Evolutionary conservation across 495 filamentous ascomycete species (phyloP).

Genomic region (Talaromyces thailandensis): DNA sequence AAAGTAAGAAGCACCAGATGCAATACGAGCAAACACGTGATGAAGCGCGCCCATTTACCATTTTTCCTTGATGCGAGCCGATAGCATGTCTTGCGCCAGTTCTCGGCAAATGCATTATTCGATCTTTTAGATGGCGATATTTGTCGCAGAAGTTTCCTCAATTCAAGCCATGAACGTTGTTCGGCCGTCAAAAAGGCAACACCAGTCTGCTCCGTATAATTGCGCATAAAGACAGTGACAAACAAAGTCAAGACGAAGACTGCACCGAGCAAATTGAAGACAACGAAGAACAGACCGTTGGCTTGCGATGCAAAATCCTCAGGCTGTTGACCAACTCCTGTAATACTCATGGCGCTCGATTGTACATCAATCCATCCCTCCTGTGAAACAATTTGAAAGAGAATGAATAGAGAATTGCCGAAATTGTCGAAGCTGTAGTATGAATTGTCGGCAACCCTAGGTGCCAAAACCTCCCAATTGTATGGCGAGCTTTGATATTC

Average conservation of each 20-base stretch:
- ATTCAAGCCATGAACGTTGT: constrained; percentile 92
- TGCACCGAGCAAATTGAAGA: constrained; percentile 92
- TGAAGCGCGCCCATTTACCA: constrained; percentile 78
- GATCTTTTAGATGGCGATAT: constrained; percentile 88
- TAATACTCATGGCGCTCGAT: constrained; percentile 72
- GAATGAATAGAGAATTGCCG: constrained; percentile 80
- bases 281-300: constrained; percentile 88
- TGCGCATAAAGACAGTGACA: constrained; percentile 99
- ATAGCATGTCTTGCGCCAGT: constrained; percentile 91
- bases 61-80: constrained; percentile 88
- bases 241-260: constrained; percentile 98
- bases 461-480: constrained; percentile 75
- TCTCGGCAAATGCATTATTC: constrained; percentile 58
- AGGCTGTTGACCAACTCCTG: constrained; percentile 65
- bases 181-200: constrained; percentile 95
- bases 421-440: constrained; percentile 95
- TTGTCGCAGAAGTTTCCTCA: constrained; percentile 86
- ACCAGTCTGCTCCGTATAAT: constrained; percentile 97
- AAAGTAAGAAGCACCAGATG: constrained; percentile 77
- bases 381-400: constrained; percentile 98
- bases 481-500: constrained; percentile 73
- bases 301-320: constrained; percentile 57
- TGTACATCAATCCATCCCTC: constrained; percentile 96
- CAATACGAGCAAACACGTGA: constrained; percentile 69
- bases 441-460: constrained; percentile 67